These are phyloP conservation scores for Chlorophyllum brunneum DNA, from an alignment of 768 basidiomycete species.

Conservation along the genomic window DNA sequence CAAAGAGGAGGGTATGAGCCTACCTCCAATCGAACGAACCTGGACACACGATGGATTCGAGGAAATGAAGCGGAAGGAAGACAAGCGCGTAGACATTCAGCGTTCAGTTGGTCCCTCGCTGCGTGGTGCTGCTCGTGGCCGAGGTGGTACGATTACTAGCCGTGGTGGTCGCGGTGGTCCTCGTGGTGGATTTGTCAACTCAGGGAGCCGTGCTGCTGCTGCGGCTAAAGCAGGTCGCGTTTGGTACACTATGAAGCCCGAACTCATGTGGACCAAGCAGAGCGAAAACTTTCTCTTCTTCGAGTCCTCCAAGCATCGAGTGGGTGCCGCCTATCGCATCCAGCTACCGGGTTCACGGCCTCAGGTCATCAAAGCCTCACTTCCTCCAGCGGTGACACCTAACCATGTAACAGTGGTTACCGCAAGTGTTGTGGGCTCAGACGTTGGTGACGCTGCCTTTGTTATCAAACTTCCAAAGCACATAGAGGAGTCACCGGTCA, in stretches of 20 bases:
- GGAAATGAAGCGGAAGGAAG: slow-evolving; percentile 77
- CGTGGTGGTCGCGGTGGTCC: slow-evolving; percentile 45
- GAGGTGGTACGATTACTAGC: slow-evolving; percentile 40
- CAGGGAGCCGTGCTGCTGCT: slow-evolving; percentile 16
- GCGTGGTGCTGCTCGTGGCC: slow-evolving; percentile 41
- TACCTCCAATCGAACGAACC: slow-evolving; percentile 60
- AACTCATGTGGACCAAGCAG: slow-evolving; percentile 81
- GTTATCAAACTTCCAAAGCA: slow-evolving; percentile 54
- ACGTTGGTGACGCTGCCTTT: slow-evolving; percentile 41
- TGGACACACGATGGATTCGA: slow-evolving; percentile 91
- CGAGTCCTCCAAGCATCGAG: slow-evolving; percentile 58
- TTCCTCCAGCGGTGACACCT: slow-evolving; percentile 18
- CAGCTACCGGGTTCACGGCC: slow-evolving; percentile 52
- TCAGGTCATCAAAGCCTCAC: slow-evolving; percentile 39
- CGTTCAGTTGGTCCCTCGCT: slow-evolving; percentile 16
- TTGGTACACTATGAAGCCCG: slow-evolving; percentile 76
- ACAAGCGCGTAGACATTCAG: slow-evolving; percentile 35
- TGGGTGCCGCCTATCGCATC: slow-evolving; percentile 53
- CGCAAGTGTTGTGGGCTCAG: slow-evolving; percentile 25
- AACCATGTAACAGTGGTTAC: slow-evolving; percentile 17
- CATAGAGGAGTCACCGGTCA: slow-evolving; percentile 32
- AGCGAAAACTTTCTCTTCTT: slow-evolving; percentile 71
- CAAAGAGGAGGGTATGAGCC: slow-evolving; percentile 14
- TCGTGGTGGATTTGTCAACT: slow-evolving; percentile 35
- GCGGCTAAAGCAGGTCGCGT: slow-evolving; percentile 39